These are phyloP conservation scores for Pythium rhizo-oryzae DNA, from an alignment of 352 stramenopile species.

Conservation along the genomic window DNA sequence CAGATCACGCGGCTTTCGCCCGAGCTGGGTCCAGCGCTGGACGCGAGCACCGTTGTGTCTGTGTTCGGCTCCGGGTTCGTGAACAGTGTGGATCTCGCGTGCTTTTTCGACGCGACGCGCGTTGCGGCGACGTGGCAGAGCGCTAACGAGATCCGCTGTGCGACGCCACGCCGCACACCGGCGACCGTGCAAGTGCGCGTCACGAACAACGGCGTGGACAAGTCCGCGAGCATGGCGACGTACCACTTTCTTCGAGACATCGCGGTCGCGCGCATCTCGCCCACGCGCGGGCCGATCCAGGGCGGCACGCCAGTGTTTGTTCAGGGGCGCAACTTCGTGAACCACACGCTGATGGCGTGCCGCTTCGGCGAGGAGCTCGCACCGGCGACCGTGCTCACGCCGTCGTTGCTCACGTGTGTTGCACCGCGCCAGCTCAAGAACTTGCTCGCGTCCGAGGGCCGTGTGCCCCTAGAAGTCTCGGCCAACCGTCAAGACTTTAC, in stretches of 20 bases:
- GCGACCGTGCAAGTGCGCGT: constrained; percentile 76
- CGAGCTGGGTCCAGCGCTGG: constrained; percentile 52
- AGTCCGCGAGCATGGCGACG: constrained; percentile 33
- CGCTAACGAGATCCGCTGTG: constrained; percentile 52
- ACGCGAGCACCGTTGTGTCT: constrained; percentile 61
- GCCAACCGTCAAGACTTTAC: constrained; percentile 89
- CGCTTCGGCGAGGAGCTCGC: constrained; percentile 78
- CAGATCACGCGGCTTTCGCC: constrained; percentile 52
- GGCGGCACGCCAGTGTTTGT: constrained; percentile 91
- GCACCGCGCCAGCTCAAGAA: constrained; percentile 66
- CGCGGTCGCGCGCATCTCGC: constrained; percentile 74
- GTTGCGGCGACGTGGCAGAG: constrained; percentile 56
- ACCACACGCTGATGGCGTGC: constrained; percentile 87
- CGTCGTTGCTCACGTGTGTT: constrained; percentile 79
- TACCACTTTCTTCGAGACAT: constrained; percentile 91
- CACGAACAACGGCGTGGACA: constrained; percentile 81
- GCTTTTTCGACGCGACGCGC: constrained; percentile 44
- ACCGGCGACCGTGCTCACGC: constrained; percentile 79
- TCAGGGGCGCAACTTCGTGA: constrained; percentile 94
- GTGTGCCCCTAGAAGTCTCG: constrained; percentile 82
- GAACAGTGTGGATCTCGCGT: constrained; percentile 56
- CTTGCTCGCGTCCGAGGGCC: constrained; percentile 38
- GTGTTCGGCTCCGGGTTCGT: constrained; percentile 67
- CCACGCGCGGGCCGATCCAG: constrained; percentile 70
- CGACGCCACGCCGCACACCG: constrained; percentile 54